Base-by-base conservation (phyloP, 2,329 filamentous ascomycete genomes). In the Pezicula rhizophila region DNA sequence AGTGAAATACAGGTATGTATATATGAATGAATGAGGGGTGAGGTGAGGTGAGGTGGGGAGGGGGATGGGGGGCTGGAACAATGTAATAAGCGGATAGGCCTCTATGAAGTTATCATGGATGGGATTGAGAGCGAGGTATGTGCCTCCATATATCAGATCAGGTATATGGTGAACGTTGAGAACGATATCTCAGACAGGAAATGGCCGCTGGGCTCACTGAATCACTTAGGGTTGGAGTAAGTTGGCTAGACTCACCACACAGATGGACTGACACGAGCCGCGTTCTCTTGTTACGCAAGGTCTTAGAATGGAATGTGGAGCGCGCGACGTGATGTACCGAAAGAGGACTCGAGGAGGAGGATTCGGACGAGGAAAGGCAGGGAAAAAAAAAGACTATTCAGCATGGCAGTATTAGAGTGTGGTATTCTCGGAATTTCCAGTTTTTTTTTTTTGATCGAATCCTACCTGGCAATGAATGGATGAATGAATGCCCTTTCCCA, bases 61-160 rank as follows among this genome's bases (percentile, higher is more conserved):
- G n/a, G n/a, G n/a, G n/a, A 46, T 52, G 54, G 47, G 38, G 35
- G 47, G n/a, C 49, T 53, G 45, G 37, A 49, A 37, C 53, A 56
- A 56, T 56, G 56, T 20, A 58, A 52, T 47, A 49, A 39, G 44
- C 43, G 48, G 38, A 46, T 37, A 33, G 35, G 31, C 43, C 42
- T 46, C 48, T 18, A 40, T 44, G 35, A 45, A 49, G 43, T 51
- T 54, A 47, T 48, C 26, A n/a, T n/a, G n/a, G 45, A 31, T 34
- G 34, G 34, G 26, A 46, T 46, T 33, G 23, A 42, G 43, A 50
- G 35, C 52, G 52, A 53, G 55, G 46, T 40, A 33, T 15, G 28
- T 52, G 44, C 50, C 47, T 33, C 43, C 52, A 55, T 60, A 49
- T 59, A 58, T 58, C 51, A 52, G 42, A 58, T 58, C 51, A 52